Conservation (phyloP, 208 protist genomes). For the Trypanosoma brucei region DNA sequence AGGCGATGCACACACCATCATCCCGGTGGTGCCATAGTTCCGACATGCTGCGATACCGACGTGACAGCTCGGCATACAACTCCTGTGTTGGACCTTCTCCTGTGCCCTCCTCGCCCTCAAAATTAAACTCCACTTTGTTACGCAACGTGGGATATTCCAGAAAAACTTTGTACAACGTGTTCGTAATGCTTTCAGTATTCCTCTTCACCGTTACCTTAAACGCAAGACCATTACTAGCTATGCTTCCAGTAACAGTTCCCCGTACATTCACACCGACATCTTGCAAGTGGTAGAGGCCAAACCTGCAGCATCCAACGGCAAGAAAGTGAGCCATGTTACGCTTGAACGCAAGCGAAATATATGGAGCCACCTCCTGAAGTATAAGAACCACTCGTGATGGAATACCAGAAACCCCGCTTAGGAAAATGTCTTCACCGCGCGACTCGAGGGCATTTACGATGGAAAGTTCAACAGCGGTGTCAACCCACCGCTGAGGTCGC, state of each 20-base stretch:
- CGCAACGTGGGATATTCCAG: slow-evolving; percentile 32
- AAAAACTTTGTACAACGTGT: slow-evolving; percentile 43
- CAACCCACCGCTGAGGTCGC: slow-evolving; percentile 10
- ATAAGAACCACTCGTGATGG: slow-evolving; percentile 30
- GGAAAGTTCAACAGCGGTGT: slow-evolving; percentile 31
- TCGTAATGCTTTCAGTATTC: slow-evolving; percentile 25
- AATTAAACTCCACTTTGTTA: slow-evolving; percentile 72
- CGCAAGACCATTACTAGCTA: slow-evolving; percentile 50
- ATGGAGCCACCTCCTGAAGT: slow-evolving; percentile 24
- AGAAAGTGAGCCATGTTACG: slow-evolving; percentile 57
- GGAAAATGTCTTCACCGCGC: slow-evolving; percentile 35
- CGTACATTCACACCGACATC: slow-evolving; percentile 31
- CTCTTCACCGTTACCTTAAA: slow-evolving; percentile 49
- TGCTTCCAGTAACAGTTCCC: slow-evolving; percentile 45
- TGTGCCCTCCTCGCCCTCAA: slow-evolving; percentile 76
- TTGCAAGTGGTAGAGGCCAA: slow-evolving; percentile 59
- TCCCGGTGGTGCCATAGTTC: slow-evolving; percentile 61
- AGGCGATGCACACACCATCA: slow-evolving; percentile 45
- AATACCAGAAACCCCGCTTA: slow-evolving; percentile 45
- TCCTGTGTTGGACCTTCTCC: slow-evolving; percentile 85
- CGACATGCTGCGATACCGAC: slow-evolving; percentile 24
- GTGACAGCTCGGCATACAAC: slow-evolving; percentile 76
- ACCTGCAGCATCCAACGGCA: slow-evolving; percentile 64
- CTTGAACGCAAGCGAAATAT: slow-evolving; percentile 54
- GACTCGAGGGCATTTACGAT: slow-evolving; percentile 57